Base-by-base conservation (phyloP, 1,284 basidiomycete genomes). In the Tylopilus sp. region DNA sequence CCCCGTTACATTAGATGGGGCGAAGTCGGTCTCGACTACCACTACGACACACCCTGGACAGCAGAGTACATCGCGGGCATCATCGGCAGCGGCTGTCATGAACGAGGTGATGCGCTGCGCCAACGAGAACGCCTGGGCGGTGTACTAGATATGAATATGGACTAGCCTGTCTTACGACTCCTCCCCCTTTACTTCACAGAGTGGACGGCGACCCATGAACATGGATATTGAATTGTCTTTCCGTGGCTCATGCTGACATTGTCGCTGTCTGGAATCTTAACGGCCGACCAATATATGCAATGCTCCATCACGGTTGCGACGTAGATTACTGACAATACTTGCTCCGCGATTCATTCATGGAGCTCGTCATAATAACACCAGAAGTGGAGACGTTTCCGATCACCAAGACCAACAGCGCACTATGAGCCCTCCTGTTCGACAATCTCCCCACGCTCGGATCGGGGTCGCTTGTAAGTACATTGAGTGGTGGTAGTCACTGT, bases 1-100 rank as follows among this genome's bases (percentile, higher is more conserved):
- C 84, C 86, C 3, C 79, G 84, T 10, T 90, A 87, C 55, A 87
- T 91, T 6, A 16, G 31, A n/a, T n/a, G n/a, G n/a, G n/a, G n/a
- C n/a, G n/a, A n/a, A n/a, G n/a, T n/a, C n/a, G n/a, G n/a, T n/a
- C n/a, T n/a, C n/a, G n/a, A n/a, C n/a, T n/a, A n/a, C n/a, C n/a
- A n/a, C n/a, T n/a, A n/a, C n/a, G n/a, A n/a, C n/a, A n/a, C n/a
- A n/a, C n/a, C n/a, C n/a, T n/a, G n/a, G n/a, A n/a, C n/a, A n/a
- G n/a, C n/a, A n/a, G n/a, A n/a, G n/a, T n/a, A n/a, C n/a, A n/a
- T n/a, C n/a, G n/a, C n/a, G n/a, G n/a, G n/a, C n/a, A n/a, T n/a
- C n/a, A n/a, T n/a, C n/a, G n/a, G n/a, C n/a, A n/a, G n/a, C n/a
- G n/a, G n/a, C n/a, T n/a, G n/a, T n/a, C n/a, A n/a, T n/a, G n/a